Evolutionary conservation across 441 rosid genomes (phyloP).

Genomic region (Croton laevigatus): DNA sequence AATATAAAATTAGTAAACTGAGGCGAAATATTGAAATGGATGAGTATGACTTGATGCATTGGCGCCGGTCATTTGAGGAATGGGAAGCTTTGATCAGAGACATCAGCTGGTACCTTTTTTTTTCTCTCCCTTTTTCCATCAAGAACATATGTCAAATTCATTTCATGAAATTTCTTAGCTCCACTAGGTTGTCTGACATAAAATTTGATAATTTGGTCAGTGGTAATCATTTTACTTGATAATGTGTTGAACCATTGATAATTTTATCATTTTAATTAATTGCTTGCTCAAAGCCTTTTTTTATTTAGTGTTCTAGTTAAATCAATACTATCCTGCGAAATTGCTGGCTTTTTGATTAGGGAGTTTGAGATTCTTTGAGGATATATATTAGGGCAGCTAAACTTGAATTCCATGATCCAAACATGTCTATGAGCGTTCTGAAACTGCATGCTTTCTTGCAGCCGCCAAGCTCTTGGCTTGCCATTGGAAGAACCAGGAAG

Average conservation of each 20-base stretch:
- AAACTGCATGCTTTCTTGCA: constrained; percentile 25
- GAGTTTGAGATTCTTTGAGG: neutral
- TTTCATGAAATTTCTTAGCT: neutral
- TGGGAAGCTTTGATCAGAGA: constrained; percentile 95
- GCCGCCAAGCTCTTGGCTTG: constrained; percentile 82
- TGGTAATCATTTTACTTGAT: neutral
- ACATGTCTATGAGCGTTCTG: neutral
- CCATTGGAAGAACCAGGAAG: constrained; percentile 95
- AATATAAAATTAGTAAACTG: constrained; percentile 64
- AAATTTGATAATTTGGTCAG: neutral
- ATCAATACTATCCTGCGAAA: neutral
- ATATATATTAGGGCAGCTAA: no score
- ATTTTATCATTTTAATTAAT: neutral
- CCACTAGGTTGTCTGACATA: neutral
- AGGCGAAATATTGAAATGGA: constrained; percentile 92
- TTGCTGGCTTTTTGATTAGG: neutral
- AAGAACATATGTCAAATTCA: neutral
- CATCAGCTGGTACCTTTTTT: constrained; percentile 67
- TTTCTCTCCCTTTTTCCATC: neutral
- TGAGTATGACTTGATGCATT: constrained; percentile 80
- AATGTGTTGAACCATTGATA: neutral
- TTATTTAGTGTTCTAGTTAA: neutral
- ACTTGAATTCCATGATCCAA: neutral
- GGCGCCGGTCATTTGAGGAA: constrained; percentile 91
- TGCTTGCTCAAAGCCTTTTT: neutral